Base-by-base conservation (phyloP, 73 alveolate species). In the Uronychia binucleata region DNA sequence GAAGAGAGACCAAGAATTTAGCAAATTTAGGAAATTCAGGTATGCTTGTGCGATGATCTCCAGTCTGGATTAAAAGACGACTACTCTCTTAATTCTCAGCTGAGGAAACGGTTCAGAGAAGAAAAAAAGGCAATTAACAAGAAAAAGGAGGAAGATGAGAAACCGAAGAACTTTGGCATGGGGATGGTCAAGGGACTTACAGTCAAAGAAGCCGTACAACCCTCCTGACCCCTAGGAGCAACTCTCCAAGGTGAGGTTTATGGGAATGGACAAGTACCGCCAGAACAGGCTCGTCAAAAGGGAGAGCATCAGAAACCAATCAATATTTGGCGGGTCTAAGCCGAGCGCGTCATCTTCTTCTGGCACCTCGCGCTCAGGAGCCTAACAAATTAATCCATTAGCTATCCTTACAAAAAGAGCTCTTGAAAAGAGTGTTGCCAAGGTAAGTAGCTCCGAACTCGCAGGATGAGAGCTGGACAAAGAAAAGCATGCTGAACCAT, bases 101-200 rank as follows among this genome's bases (percentile, higher is more conserved):
- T 88, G 57, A 88, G 94, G 59, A 81, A 76, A n/a, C 67, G 85
- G 59, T 58, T 82, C 80, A 74, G 94, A 57, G 94, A 77, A 28
- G 59, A 82, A 0, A 88, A 88, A 78, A 30, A 76, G 11, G 77
- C 27, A 1, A 33, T 33, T 28, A 83, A 33, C 29, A 26, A 80
- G 32, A 26, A 58, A 46, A 77, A 87, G 81, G 58, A 79, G 27
- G 86, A 88, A 58, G 84, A 29, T 28, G 30, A 33, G 30, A 77
- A 74, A 27, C 84, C 85, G 26, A 81, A 82, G 74, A 88, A 88
- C 35, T 82, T 88, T 75, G 94, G 80, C 0, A 35, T 82, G 0
- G 58, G 25, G 14, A 19, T 88, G 59, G 59, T 57, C 0, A 13
- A 77, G 11, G 31, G 28, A 1, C 74, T 85, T 13, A 84, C 76